Base-by-base conservation (phyloP, 2,329 filamentous ascomycete species). In the Epicoccum nigrum region DNA sequence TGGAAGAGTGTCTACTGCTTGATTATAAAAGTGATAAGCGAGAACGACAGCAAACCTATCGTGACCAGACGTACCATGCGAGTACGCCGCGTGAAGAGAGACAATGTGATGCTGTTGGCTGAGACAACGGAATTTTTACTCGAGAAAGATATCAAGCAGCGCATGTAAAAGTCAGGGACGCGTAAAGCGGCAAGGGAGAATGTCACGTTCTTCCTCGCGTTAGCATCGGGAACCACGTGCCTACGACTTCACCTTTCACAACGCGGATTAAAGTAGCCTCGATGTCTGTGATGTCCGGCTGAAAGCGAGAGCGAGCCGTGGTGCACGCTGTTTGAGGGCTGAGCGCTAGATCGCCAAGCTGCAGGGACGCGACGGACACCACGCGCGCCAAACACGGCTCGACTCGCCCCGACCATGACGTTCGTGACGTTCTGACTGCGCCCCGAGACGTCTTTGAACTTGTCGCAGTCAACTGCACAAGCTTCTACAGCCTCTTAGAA, bases 401-500 rank as follows among this genome's bases (percentile, higher is more conserved):
- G 42, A 35, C 35, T 45, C 38, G 32, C 42, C 42, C 42, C 37
- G 38, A 33, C n/a, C 43, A 52, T n/a, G n/a, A n/a, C n/a, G n/a
- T n/a, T n/a, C n/a, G 9, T 52, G 49, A 52, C 49, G 49, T 52
- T 47, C 15, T 43, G 49, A 30, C n/a, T 32, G 13, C 43, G 30
- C 31, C 13, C n/a, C 16, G n/a, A 21, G 13, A 21, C 39, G 33
- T 42, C 32, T 43, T 38, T n/a, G 28, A 43, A 43, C 19, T 19
- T 19, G 25, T 34, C 27, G n/a, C 13, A 16, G 20, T 15, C 43
- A 2, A 19, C 13, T 20, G 30, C 13, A 21, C 17, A 23, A 43
- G 28, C 7, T 30, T 13, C 12, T 16, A 5, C 21, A 16, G 6
- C 9, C 7, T 27, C 9, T 46, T 38, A 27, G 49, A 46, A 30